phyloP scores from a whole-genome alignment of 1,284 basidiomycete species.

The Retiboletus flavoniger region DNA sequence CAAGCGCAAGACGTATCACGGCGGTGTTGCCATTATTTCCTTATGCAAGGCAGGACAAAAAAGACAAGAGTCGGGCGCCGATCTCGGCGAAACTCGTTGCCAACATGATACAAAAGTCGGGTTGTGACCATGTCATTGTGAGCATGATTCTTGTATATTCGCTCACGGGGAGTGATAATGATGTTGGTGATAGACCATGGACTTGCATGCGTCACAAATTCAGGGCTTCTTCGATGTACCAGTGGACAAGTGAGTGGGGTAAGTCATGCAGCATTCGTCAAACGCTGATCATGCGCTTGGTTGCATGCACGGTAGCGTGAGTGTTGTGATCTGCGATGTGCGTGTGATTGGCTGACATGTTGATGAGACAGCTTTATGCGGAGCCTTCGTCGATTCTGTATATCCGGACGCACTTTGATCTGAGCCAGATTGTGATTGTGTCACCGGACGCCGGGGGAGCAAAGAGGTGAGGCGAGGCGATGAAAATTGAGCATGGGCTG shows the following conservation, averaged over 20 bases:
- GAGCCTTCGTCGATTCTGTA: constrained; percentile 97
- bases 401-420: constrained; percentile 88
- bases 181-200: constrained; percentile 78
- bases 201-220: constrained; percentile 96
- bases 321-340: constrained; percentile 30
- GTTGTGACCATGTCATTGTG: constrained; percentile 98
- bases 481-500: background rate
- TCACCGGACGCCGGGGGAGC: constrained; percentile 99
- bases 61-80: constrained; percentile 98
- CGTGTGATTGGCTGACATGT: constrained; percentile 25
- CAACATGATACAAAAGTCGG: constrained; percentile 97
- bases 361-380: constrained; percentile 79
- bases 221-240: constrained; percentile 99
- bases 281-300: constrained; percentile 20
- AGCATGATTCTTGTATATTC: constrained; percentile 37
- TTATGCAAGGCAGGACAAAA: constrained; percentile 97
- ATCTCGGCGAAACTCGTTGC: constrained; percentile 99
- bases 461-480: constrained; percentile 68
- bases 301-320: constrained; percentile 43
- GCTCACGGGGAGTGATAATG: constrained; percentile 6
- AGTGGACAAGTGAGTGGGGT: constrained; percentile 89
- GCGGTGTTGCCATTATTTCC: constrained; percentile 95
- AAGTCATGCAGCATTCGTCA: constrained; percentile 4
- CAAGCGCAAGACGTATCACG: constrained; percentile 93
- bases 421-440: constrained; percentile 91